Base-by-base conservation (phyloP, 768 basidiomycete species). In the Trametes maxima region DNA sequence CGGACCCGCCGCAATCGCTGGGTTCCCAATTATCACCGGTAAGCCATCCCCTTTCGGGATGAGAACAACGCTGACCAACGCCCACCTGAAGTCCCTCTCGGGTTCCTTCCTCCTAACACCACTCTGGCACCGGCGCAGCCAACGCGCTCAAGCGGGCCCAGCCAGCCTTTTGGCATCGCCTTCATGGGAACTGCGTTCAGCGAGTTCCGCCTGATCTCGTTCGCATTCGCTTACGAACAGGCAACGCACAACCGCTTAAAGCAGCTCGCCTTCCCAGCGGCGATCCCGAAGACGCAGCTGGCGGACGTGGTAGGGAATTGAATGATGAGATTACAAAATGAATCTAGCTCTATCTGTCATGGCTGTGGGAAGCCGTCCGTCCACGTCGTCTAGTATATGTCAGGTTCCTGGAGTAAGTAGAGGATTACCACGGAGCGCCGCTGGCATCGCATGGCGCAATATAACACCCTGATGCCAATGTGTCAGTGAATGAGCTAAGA, bases 11-110 rank as follows among this genome's bases (percentile, higher is more conserved):
- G 87, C 85, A 3, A 80, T 87, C 57, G 83, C 84, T 5, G 87
- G 86, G 8, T 88, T 87, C 64, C 87, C 87, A 1, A 84, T 87
- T 54, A 76, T 87, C 39, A 86, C 87, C 22, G 85, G 86, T 83
- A 45, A 65, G 75, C 64, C 6, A 17, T n/a, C 12, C 11, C 11
- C 44, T 35, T 43, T 55, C 24, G 5, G 46, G 35, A 21, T 3
- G n/a, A 37, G n/a, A 22, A 22, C 28, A 3, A 33, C 24, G 6
- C 3, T 56, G 24, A 46, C 25, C 33, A 25, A 24, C 10, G 11
- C 3, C 10, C 21, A n/a, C 24, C 0, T 14, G n/a, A 0, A 70
- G 86, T 88, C 10, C 86, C 87, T 1, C 77, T 88, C 1, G 85
- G 85, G 1, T 86, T 85, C 69, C 81, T 81, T 60, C 82, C 83